Base-by-base conservation (phyloP, 1,284 basidiomycete species). In the Mycena citricolor region DNA sequence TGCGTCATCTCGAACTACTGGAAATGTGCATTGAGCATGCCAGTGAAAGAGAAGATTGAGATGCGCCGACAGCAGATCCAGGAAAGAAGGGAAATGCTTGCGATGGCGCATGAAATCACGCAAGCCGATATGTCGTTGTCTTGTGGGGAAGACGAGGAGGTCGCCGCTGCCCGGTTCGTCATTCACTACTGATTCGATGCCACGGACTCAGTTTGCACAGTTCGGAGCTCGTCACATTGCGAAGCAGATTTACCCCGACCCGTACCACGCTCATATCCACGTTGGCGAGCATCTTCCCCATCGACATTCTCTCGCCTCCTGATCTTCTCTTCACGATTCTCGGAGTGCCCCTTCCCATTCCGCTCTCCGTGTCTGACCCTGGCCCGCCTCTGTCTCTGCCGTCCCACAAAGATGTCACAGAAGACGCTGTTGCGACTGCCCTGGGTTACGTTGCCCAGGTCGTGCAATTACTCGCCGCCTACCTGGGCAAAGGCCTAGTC, bases 381-480 rank as follows among this genome's bases (percentile, higher is more conserved):
- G 91, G 86, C 0, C 92, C 92, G n/a, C 90, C 92, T 3, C 68
- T 92, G 39, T 70, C 74, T 4, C 63, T 94, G 36, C 67, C 80
- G 39, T 67, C 74, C 21, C 75, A 80, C 51, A 83, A 77, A 47
- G 80, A 80, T 25, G 79, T 94, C 29, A 92, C 83, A 40, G 93
- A 95, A 63, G 87, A 93, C 41, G 71, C 77, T 3, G 81, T 92
- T 3, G 86, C 93, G 0, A 87, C 89, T 4, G 89, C 93, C 3
- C 70, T 97, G 16, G 94, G 93, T 2, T 94, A 87, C 61, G 88
- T 84, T 1, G 93, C 90, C 0, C 85, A 94, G 59, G 76, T 92
- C 3, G 76, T 94, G 29, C 85, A 90, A 42, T 68, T 93, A 11
- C 71, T 97, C 34, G 81, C 89, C 0, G 74, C 76, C n/a, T 91